Conservation (phyloP, 345 rosid genomes). For the Melaleuca quinquenervia region DNA sequence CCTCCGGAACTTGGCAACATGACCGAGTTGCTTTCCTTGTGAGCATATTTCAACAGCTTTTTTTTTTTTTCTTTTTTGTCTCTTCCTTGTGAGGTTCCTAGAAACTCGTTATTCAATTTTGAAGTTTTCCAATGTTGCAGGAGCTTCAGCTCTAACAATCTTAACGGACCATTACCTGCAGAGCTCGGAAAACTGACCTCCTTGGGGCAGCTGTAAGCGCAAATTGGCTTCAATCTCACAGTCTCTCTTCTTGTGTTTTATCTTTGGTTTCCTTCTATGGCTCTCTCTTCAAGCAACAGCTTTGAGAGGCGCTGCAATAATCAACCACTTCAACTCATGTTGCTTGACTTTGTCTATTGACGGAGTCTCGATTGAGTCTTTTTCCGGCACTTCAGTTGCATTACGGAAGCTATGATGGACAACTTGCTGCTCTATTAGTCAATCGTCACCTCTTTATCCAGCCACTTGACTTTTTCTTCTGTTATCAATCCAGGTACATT, state of each 20-base stretch:
- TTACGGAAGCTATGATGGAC: background rate
- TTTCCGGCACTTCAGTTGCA: background rate
- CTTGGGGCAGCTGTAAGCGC: constrained; percentile 38
- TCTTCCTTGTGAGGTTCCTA: background rate
- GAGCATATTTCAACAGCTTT: constrained; percentile 8
- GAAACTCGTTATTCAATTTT: background rate
- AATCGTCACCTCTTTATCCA: background rate
- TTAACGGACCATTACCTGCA: constrained; percentile 32
- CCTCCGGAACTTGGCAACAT: constrained; percentile 46
- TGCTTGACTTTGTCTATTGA: background rate
- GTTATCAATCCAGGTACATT: constrained; percentile 27
- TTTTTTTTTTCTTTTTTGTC: too few relatives aligned
- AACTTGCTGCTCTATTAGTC: background rate
- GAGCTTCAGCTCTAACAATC: constrained; percentile 49
- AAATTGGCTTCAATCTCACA: background rate
- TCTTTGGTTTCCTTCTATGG: background rate
- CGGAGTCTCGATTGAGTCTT: background rate
- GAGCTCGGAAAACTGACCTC: constrained; percentile 37
- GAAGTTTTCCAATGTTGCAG: constrained; percentile 11
- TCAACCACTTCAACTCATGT: background rate
- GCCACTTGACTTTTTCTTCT: background rate
- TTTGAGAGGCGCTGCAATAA: background rate
- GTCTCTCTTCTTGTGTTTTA: background rate
- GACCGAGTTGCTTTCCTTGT: constrained; percentile 40
- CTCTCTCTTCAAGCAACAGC: background rate